phyloP scores from a whole-genome alignment of 169 alveolate genomes.

The Cryptosporidium muris region DNA sequence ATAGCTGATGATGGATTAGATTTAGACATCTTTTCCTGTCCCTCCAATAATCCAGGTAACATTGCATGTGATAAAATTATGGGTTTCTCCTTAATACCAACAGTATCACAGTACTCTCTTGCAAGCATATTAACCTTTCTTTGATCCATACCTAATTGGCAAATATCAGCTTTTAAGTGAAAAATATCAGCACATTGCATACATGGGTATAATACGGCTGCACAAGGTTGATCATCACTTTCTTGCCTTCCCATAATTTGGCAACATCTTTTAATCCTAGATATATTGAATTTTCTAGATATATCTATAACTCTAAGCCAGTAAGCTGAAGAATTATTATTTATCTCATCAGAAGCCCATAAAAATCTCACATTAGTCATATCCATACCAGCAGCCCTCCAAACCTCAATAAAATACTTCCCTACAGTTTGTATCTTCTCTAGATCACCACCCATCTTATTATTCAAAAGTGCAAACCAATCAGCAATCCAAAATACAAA shows the following conservation, averaged over 20 bases:
- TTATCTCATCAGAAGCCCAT: conserved; percentile 99
- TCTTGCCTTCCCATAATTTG: conserved; percentile 98
- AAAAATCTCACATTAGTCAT: conserved; percentile 94
- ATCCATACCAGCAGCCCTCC: conserved; percentile 99
- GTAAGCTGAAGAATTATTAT: conserved; percentile 91
- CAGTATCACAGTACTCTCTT: conserved; percentile 92
- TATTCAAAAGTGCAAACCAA: conserved; percentile 98
- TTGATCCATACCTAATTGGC: conserved; percentile 98
- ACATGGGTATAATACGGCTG: conserved; percentile 87
- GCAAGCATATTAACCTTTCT: conserved; percentile 99
- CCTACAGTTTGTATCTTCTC: conserved; percentile 95
- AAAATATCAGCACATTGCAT: conserved; percentile 99
- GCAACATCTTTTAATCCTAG: conserved; percentile 95
- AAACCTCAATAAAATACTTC: conserved; percentile 96
- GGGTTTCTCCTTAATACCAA: conserved; percentile 85
- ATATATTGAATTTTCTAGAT: conserved; percentile 89
- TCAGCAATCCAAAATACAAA: conserved; percentile 99
- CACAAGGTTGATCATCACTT: conserved; percentile 92
- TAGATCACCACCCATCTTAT: conserved; percentile 98
- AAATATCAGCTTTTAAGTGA: conserved; percentile 96
- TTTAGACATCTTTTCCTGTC: conserved; percentile 98
- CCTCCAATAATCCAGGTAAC: conserved; percentile 96
- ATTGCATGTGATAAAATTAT: conserved; percentile 93
- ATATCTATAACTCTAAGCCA: conserved; percentile 97
- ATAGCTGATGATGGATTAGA: conserved; percentile 94